Evolutionary conservation across 75 land plant species (phyloP).

Genomic region (Sequoia sempervirens): DNA sequence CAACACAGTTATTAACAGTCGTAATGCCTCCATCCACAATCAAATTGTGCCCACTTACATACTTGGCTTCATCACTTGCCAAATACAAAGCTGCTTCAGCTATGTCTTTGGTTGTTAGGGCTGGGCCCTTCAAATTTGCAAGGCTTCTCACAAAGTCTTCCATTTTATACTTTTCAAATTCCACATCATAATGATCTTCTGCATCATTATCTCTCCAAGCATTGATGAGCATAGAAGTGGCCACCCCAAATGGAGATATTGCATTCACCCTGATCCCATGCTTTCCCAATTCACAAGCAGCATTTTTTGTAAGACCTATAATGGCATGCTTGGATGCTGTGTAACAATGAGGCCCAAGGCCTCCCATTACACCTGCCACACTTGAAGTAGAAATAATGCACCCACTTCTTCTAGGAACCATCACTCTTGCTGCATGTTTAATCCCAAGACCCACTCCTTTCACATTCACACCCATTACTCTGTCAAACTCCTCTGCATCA

Average conservation of each 20-base stretch:
- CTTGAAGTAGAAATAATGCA: constrained; percentile 47
- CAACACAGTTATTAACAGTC: constrained; percentile 35
- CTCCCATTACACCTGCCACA: constrained; percentile 19
- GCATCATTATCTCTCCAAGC: not conserved
- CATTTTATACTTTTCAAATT: constrained; percentile 17
- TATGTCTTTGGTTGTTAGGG: constrained; percentile 33
- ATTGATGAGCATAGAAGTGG: constrained; percentile 1
- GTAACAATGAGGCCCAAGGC: constrained; percentile 25
- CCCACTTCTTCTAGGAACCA: constrained; percentile 32
- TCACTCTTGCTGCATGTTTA: constrained; percentile 52
- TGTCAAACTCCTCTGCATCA: constrained; percentile 27
- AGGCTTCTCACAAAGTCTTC: constrained; percentile 10
- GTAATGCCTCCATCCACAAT: constrained; percentile 72
- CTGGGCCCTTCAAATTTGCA: constrained; percentile 38
- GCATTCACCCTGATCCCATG: constrained; percentile 51
- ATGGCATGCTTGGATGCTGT: constrained; percentile 54
- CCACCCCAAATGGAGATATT: constrained; percentile 40
- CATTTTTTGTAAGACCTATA: constrained; percentile 35
- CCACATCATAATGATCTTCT: not conserved
- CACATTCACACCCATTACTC: constrained; percentile 27
- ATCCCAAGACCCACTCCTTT: constrained; percentile 30
- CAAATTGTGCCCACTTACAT: constrained; percentile 64
- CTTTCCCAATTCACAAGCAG: constrained; percentile 40
- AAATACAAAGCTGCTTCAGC: constrained; percentile 63
- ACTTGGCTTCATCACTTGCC: constrained; percentile 59